Base-by-base conservation (phyloP, 1,139 yeast genomes). In the Saccharomycopsis crataegensis region DNA sequence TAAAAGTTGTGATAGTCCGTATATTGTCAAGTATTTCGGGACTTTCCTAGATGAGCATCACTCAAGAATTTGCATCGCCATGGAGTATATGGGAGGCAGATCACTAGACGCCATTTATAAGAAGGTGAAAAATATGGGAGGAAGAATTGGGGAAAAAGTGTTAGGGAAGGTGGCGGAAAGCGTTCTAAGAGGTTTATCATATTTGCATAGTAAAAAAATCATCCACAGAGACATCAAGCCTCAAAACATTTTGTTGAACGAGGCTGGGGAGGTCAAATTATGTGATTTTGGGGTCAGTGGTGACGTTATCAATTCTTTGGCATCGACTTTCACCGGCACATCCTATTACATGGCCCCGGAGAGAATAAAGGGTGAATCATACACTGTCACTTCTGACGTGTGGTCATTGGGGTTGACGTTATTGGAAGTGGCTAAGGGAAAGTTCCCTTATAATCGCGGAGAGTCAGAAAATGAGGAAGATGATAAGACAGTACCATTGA, bases 231-330 rank as follows among this genome's bases (percentile, higher is more conserved):
- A 85, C 65, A 85, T 93, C 61, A 93, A 93, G 65, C 98, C 98
- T 1, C 95, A 90, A 59, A 93, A 93, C 66, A 89, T 93, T 55
- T 69, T 93, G 55, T 69, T 93, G 33, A 93, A 88, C 64, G 67
- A 70, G 2, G 63, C 71, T 8, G 99, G 99, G 2, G 83, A 86
- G 63, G 91, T 91, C 51, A 93, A 93, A 67, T 73, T 93, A 49
- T 93, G 99, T 70, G 99, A 93, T 71, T 93, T 93, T 71, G 99
- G 99, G n/a, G 99, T 93, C 38, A 85, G 96, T 63, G 98, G 99
- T 9, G 96, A 90, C 64, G 96, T 93, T 12, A 97, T 91, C 31
- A 86, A 91, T 67, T 89, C 97, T 0, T 72, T 93, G 50, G 98
- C 98, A 1, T 87, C 96, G 0, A 93, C 99, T 0, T 93, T 91